Percentiles rank a stretch among this genome's conserved stretches.
phyloP scores from a whole-genome alignment of 2,329 filamentous ascomycete species.

The Periconia sp. region DNA sequence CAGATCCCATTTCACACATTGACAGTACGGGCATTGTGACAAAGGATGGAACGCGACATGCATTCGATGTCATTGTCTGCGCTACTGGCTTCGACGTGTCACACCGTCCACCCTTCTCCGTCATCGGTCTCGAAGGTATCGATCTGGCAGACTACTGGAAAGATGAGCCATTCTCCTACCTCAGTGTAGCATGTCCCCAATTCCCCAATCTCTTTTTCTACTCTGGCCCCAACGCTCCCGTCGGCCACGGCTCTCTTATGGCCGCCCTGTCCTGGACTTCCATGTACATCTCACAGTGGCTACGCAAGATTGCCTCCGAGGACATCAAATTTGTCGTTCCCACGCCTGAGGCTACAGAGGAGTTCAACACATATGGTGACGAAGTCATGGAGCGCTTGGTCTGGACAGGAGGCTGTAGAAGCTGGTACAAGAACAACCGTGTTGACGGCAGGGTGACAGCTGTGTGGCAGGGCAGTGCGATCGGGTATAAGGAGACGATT shows the following conservation, averaged over 20 bases:
- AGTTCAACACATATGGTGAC: slow-evolving; percentile 12
- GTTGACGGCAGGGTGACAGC: slow-evolving; percentile 11
- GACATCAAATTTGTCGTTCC: slow-evolving; percentile 9
- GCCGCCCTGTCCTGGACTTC: slow-evolving; percentile 6
- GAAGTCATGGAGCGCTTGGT: slow-evolving; percentile 13
- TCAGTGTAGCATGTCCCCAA: slow-evolving; percentile 1
- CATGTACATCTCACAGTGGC: slow-evolving; percentile 7
- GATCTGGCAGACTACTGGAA: slow-evolving; percentile 4
- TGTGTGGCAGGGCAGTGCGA: slow-evolving; percentile 10
- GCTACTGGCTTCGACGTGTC: slow-evolving; percentile 9
- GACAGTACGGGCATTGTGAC: slow-evolving; percentile 6
- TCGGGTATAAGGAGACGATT: slow-evolving; percentile 7
- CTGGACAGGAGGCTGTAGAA: slow-evolving; percentile 11
- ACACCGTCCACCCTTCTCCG: slow-evolving; percentile 3
- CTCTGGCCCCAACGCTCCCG: slow-evolving; percentile 20
- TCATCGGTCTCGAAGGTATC: slow-evolving; percentile 7
- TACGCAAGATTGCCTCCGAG: slow-evolving; percentile 13
- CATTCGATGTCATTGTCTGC: slow-evolving; percentile 9
- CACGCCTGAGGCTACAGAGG: slow-evolving; percentile 1
- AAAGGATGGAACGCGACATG: slow-evolving; percentile 8
- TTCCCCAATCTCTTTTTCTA: slow-evolving; percentile 17
- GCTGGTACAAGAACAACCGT: slow-evolving; percentile 17
- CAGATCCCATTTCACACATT: slow-evolving; percentile 8
- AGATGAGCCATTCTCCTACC: slow-evolving; percentile 5
- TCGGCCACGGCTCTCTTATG: slow-evolving; percentile 7